Evolutionary conservation across 2,329 filamentous ascomycete genomes (phyloP).

Genomic region (Ophiostoma perfectum): DNA sequence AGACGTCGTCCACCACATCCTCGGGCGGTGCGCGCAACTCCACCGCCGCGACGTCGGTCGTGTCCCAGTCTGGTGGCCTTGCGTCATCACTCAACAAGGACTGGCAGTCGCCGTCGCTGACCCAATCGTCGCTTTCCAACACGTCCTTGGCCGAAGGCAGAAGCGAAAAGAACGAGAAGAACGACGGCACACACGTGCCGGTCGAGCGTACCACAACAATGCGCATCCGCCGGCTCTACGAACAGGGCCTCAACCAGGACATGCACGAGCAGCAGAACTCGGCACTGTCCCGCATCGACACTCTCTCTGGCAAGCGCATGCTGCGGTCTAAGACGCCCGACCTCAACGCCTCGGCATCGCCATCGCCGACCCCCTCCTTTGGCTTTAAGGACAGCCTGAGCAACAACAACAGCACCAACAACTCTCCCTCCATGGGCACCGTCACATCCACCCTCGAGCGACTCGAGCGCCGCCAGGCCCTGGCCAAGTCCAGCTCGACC

Average conservation of each 20-base stretch:
- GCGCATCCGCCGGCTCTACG: slow-evolving; percentile 72
- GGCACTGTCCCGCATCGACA: slow-evolving; percentile 73
- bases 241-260: slow-evolving; percentile 73
- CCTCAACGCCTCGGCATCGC: slow-evolving; percentile 37
- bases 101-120: slow-evolving; percentile 35
- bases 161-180: slow-evolving; percentile 13
- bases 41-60: slow-evolving; percentile 80
- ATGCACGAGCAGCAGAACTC: slow-evolving; percentile 75
- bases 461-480: slow-evolving; percentile 35
- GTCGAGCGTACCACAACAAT: slow-evolving; percentile 61
- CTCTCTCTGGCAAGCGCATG: slow-evolving; percentile 60
- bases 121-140: not conserved
- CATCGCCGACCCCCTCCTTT: slow-evolving; percentile 43
- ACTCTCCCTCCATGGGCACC: not conserved
- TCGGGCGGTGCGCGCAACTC: slow-evolving; percentile 67
- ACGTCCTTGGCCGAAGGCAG: slow-evolving; percentile 18
- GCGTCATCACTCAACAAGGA: slow-evolving; percentile 45
- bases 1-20: slow-evolving; percentile 81
- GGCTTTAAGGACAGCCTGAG: slow-evolving; percentile 42
- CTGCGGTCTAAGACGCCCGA: slow-evolving; percentile 49
- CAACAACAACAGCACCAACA: slow-evolving; percentile 27
- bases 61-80: slow-evolving; percentile 58
- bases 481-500: slow-evolving; percentile 59
- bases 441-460: slow-evolving; percentile 21
- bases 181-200: slow-evolving; percentile 30